Evolutionary conservation across 768 basidiomycete genomes (phyloP).

Genomic region (Rhodosporidiobolus odoratus): DNA sequence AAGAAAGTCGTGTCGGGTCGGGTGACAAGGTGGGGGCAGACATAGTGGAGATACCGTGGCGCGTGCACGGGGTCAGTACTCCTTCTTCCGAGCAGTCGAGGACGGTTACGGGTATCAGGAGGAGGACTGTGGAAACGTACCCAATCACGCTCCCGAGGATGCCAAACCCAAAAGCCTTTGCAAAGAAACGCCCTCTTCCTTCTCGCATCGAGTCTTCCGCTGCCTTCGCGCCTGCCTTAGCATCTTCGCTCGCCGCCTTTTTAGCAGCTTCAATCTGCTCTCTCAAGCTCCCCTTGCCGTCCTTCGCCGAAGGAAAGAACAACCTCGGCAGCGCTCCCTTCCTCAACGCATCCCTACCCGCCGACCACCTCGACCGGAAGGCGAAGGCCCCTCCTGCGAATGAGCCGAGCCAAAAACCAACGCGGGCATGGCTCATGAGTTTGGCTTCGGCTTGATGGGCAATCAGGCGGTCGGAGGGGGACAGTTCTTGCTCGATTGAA

Average conservation of each 20-base stretch:
- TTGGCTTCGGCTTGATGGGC: constrained; percentile 1
- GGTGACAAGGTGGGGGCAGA: too few relatives aligned
- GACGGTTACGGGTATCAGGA: too few relatives aligned
- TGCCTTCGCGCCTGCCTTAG: neutral
- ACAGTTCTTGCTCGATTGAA: neutral
- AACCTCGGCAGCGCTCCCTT: constrained; percentile 18
- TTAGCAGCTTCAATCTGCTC: constrained; percentile 8
- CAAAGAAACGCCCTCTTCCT: constrained; percentile 18
- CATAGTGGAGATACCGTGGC: too few relatives aligned
- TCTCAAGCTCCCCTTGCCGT: constrained; percentile 16
- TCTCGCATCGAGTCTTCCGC: constrained; percentile 13
- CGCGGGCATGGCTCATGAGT: constrained; percentile 4
- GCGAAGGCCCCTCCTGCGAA: constrained; percentile 15
- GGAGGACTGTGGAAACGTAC: constrained; percentile 3
- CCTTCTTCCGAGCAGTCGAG: too few relatives aligned
- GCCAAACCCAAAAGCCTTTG: constrained; percentile 27
- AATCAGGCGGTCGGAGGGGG: constrained; percentile 17
- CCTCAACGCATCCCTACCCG: constrained; percentile 10
- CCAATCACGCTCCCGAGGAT: constrained; percentile 15
- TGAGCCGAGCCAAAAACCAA: constrained; percentile 23
- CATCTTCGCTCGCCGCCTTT: constrained; percentile 20
- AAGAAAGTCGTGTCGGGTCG: too few relatives aligned
- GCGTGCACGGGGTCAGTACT: neutral
- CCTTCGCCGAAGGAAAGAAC: constrained; percentile 19
- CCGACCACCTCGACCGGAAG: constrained; percentile 11